These are phyloP conservation scores for Gaertneriomyces sp. DNA, from an alignment of 192 early-diverging fungal species.

Conservation along the genomic window DNA sequence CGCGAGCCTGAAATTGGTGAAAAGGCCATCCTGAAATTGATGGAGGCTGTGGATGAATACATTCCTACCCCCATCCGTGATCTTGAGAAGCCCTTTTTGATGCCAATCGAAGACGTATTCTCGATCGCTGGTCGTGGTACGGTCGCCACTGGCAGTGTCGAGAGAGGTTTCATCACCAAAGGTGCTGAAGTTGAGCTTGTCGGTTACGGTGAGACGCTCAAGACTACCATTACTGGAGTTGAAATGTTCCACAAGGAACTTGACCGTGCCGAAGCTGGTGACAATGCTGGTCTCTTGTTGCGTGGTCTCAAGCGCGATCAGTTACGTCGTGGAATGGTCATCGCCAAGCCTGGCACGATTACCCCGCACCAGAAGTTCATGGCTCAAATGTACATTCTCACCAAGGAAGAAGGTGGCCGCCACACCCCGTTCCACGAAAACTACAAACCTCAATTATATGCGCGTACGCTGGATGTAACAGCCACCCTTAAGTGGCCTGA, in stretches of 20 bases:
- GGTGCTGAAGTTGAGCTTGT: slow-evolving; percentile 96
- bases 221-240: slow-evolving; percentile 95
- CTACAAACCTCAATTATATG: slow-evolving; percentile 95
- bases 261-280: slow-evolving; percentile 93
- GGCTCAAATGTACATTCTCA: slow-evolving; percentile 89
- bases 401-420: slow-evolving; percentile 97
- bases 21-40: slow-evolving; percentile 83
- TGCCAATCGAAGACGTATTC: slow-evolving; percentile 98
- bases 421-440: slow-evolving; percentile 97
- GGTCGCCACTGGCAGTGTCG: slow-evolving; percentile 91
- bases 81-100: slow-evolving; percentile 97
- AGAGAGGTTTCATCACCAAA: slow-evolving; percentile 89
- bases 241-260: slow-evolving; percentile 99
- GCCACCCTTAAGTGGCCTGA: slow-evolving; percentile 67
- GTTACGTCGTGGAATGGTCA: slow-evolving; percentile 90
- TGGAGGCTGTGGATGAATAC: slow-evolving; percentile 85
- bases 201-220: slow-evolving; percentile 81
- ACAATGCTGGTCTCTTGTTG: slow-evolving; percentile 96
- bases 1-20: slow-evolving; percentile 87
- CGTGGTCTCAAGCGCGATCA: slow-evolving; percentile 97
- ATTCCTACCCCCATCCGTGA: slow-evolving; percentile 91
- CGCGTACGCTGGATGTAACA: slow-evolving; percentile 94
- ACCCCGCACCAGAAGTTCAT: slow-evolving; percentile 93
- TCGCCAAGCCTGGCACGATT: slow-evolving; percentile 88
- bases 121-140: slow-evolving; percentile 98